Conservation (phyloP, 164 flowering plant genomes). For the Kalanchoe fedtschenkoi region DNA sequence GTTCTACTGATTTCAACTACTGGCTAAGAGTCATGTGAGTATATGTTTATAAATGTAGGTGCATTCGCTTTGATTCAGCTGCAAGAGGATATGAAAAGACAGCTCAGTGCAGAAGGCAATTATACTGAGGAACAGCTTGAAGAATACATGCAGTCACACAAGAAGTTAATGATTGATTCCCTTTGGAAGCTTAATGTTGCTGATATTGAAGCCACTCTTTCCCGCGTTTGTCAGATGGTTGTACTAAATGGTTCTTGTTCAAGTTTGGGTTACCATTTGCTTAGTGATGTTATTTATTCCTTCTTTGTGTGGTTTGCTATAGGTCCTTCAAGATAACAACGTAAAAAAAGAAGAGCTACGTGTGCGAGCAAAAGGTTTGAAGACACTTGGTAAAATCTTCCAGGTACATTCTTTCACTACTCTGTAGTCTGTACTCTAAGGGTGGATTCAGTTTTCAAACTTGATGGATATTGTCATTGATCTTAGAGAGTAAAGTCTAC, state of each 20-base stretch:
- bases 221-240: slow-evolving; percentile 96
- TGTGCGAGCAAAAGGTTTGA: slow-evolving; percentile 84
- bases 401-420: slow-evolving; percentile 37
- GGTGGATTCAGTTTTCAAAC: background rate
- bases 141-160: slow-evolving; percentile 73
- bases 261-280: background rate
- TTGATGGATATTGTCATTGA: background rate
- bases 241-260: background rate
- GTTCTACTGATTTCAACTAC: background rate
- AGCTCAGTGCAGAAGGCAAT: slow-evolving; percentile 77
- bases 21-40: slow-evolving; percentile 2
- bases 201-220: slow-evolving; percentile 92
- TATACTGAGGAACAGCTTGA: slow-evolving; percentile 92
- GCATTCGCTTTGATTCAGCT: slow-evolving; percentile 86
- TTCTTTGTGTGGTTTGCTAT: slow-evolving; percentile 12
- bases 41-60: slow-evolving; percentile 27
- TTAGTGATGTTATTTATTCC: background rate
- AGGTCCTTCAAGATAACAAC: slow-evolving; percentile 86
- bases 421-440: background rate
- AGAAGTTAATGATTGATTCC: slow-evolving; percentile 85
- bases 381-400: slow-evolving; percentile 82
- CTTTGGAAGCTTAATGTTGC: slow-evolving; percentile 98
- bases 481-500: slow-evolving; percentile 51
- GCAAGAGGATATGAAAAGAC: slow-evolving; percentile 92
- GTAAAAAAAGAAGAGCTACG: slow-evolving; percentile 84